A percentile compares a stretch with the other conserved stretches of the same genome.
Evolutionary conservation across 2,329 filamentous ascomycete genomes (phyloP).

Genomic region (Talaromyces sp.): DNA sequence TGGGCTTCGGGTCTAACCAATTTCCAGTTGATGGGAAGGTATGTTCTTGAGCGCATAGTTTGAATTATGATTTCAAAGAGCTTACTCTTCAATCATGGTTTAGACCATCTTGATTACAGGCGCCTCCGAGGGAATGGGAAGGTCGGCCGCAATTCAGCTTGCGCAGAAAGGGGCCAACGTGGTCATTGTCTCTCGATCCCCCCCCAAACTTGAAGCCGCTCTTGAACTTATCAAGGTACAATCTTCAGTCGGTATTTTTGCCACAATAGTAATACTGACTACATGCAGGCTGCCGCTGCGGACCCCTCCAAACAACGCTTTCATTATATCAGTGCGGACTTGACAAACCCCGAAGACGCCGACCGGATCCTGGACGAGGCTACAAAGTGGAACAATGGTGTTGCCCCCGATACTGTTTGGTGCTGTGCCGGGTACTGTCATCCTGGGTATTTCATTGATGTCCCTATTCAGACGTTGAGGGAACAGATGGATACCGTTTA

Average conservation of each 20-base stretch:
- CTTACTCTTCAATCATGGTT: neutral
- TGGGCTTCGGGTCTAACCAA: slow-evolving; percentile 53
- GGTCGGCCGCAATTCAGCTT: slow-evolving; percentile 67
- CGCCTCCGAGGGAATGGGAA: slow-evolving; percentile 88
- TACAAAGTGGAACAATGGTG: slow-evolving; percentile 70
- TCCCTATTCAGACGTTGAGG: slow-evolving; percentile 61
- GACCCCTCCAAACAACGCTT: slow-evolving; percentile 69
- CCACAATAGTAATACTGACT: slow-evolving; percentile 8
- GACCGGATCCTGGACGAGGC: slow-evolving; percentile 65
- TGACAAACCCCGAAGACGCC: slow-evolving; percentile 67
- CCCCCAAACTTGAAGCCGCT: slow-evolving; percentile 67
- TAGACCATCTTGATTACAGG: slow-evolving; percentile 88
- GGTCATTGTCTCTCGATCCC: slow-evolving; percentile 76
- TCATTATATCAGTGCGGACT: slow-evolving; percentile 77
- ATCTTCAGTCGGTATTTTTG: neutral
- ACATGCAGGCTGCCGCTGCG: slow-evolving; percentile 57
- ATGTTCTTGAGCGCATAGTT: slow-evolving; percentile 19
- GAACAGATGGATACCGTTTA: slow-evolving; percentile 91
- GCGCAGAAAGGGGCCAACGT: slow-evolving; percentile 80
- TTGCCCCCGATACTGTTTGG: slow-evolving; percentile 81
- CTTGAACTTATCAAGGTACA: slow-evolving; percentile 61
- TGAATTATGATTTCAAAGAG: neutral
- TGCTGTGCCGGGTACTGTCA: slow-evolving; percentile 73
- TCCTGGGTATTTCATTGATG: slow-evolving; percentile 75
- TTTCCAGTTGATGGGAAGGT: slow-evolving; percentile 85